Percentiles rank a stretch among this genome's conserved stretches.
These are phyloP conservation scores for Sphagnum fallax DNA, from an alignment of 228 moss, liverwort and hornwort genomes.

Conservation along the genomic window DNA sequence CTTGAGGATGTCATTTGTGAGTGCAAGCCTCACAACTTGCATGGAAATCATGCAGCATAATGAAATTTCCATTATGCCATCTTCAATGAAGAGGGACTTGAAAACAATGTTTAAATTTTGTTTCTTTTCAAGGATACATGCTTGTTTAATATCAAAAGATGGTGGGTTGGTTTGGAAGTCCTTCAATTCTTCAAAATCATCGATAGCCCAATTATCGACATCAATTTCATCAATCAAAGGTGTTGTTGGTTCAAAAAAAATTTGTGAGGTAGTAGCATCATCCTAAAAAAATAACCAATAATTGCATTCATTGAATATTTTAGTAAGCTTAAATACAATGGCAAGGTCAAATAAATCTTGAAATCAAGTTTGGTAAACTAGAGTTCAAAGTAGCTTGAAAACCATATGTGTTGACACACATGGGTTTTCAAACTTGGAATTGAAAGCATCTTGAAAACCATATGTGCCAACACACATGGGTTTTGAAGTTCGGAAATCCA, in stretches of 20 bases:
- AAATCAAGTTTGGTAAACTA: background rate
- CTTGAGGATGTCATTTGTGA: background rate
- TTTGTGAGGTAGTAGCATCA: background rate
- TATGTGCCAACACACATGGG: background rate
- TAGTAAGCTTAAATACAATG: background rate
- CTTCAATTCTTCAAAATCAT: background rate
- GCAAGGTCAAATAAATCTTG: background rate
- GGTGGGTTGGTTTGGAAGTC: background rate
- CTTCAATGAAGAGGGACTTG: background rate
- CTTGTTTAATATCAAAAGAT: background rate
- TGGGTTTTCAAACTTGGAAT: background rate
- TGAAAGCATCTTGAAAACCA: background rate
- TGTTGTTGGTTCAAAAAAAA: background rate
- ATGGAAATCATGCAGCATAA: background rate
- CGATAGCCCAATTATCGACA: background rate
- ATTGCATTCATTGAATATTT: background rate
- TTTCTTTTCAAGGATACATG: background rate
- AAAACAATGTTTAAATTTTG: background rate
- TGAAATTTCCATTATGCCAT: background rate
- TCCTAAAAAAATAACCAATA: background rate
- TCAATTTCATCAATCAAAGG: background rate
- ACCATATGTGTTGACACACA: background rate
- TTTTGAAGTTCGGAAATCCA: background rate
- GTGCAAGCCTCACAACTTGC: background rate
- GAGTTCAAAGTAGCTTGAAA: background rate